Percentiles rank a stretch among this genome's conserved stretches.
These are phyloP conservation scores for Polytrichum formosum DNA, from an alignment of 225 moss, liverwort and hornwort genomes.

Conservation along the genomic window DNA sequence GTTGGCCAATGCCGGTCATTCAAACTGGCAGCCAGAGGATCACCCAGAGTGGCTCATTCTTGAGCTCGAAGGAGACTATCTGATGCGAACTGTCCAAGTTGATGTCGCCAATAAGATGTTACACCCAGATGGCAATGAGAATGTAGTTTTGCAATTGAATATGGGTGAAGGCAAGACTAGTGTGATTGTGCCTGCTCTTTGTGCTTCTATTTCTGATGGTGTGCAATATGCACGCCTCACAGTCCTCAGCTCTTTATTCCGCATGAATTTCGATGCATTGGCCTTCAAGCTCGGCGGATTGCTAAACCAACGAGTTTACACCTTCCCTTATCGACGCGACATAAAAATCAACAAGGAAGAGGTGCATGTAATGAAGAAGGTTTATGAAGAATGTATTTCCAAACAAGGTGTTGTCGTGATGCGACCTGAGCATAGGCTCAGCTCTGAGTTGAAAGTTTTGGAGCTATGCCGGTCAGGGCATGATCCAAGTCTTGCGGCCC, in stretches of 20 bases:
- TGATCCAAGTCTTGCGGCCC: background rate
- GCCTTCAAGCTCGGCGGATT: conserved; percentile 36
- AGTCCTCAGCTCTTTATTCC: conserved; percentile 30
- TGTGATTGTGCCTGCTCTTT: conserved; percentile 34
- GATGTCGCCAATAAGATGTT: conserved; percentile 27
- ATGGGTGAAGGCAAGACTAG: conserved; percentile 53
- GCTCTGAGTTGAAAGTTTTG: conserved; percentile 20
- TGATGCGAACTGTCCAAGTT: conserved; percentile 35
- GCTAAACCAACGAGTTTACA: conserved; percentile 33
- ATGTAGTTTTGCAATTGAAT: conserved; percentile 28
- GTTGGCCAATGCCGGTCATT: conserved; percentile 6
- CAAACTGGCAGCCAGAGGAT: conserved; percentile 23
- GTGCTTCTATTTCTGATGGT: conserved; percentile 27
- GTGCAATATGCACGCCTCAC: conserved; percentile 24
- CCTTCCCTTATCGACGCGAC: conserved; percentile 22
- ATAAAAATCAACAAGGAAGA: background rate
- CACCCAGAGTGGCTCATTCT: conserved; percentile 38
- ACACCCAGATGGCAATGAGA: background rate
- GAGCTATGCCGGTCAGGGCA: conserved; percentile 19
- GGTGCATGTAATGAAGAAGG: background rate
- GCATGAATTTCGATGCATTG: conserved; percentile 38
- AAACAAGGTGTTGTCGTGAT: conserved; percentile 29
- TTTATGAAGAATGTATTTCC: conserved; percentile 12
- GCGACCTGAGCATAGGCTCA: conserved; percentile 34
- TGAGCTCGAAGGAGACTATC: conserved; percentile 40